A percentile compares a stretch with the other conserved stretches of the same genome.
Evolutionary conservation across 371 early-diverging fungal genomes (phyloP).

Genomic region (Dipsacomyces acuminosporus): DNA sequence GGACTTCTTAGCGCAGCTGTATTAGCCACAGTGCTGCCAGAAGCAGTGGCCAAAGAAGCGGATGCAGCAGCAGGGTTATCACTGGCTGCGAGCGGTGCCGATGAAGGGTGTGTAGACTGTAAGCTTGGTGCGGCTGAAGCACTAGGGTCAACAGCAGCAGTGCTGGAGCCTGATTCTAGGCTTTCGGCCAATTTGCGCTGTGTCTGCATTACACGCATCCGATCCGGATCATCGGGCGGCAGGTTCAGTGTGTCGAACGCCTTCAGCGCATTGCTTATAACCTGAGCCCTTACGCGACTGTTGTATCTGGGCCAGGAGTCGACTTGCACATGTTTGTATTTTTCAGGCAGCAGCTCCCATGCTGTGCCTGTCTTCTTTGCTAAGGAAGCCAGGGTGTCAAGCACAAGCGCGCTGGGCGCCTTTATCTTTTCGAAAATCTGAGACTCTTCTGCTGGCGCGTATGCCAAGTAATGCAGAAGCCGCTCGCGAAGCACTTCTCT

Average conservation of each 20-base stretch:
- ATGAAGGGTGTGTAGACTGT: too few relatives aligned
- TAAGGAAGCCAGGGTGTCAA: slow-evolving; percentile 13
- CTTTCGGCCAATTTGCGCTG: slow-evolving; percentile 7
- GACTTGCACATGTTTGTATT: slow-evolving; percentile 52
- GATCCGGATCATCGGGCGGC: slow-evolving; percentile 52
- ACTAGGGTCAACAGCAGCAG: too few relatives aligned
- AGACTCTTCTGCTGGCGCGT: slow-evolving; percentile 12
- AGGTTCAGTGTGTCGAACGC: slow-evolving; percentile 53
- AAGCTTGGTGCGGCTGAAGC: too few relatives aligned
- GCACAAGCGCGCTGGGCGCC: slow-evolving; percentile 8
- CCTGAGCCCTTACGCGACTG: slow-evolving; percentile 48
- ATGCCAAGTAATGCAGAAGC: slow-evolving; percentile 27
- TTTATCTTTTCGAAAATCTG: slow-evolving; percentile 12
- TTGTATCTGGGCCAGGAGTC: slow-evolving; percentile 55
- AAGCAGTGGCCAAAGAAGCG: not conserved
- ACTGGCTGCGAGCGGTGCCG: too few relatives aligned
- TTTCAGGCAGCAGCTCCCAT: slow-evolving; percentile 51
- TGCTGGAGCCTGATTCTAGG: not conserved
- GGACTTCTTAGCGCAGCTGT: not conserved
- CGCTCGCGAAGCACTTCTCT: slow-evolving; percentile 35
- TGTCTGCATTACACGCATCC: slow-evolving; percentile 23
- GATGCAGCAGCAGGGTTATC: not conserved
- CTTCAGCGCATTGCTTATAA: slow-evolving; percentile 47
- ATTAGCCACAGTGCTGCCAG: slow-evolving; percentile 1
- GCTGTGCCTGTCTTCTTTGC: slow-evolving; percentile 1